A percentile compares a stretch with the other conserved stretches of the same genome.
These are phyloP conservation scores for Schwanniomyces yamadae DNA, from an alignment of 805 yeast genomes.

Conservation along the genomic window DNA sequence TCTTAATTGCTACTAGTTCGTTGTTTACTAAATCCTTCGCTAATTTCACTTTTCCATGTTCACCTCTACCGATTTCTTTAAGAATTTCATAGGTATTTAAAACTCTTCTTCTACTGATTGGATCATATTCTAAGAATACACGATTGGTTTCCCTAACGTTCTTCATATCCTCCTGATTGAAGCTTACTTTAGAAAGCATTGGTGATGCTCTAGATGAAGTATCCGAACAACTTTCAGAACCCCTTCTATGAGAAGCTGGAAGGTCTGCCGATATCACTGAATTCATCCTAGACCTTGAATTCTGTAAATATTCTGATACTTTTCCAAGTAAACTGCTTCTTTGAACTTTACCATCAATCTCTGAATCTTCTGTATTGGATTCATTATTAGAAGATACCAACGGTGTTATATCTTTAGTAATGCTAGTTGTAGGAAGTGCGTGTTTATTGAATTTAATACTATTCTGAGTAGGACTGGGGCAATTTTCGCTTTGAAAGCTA, in stretches of 20 bases:
- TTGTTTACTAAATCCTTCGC: constrained; percentile 69
- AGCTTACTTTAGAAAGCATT: constrained; percentile 2
- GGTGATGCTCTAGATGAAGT: constrained; percentile 4
- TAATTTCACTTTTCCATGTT: constrained; percentile 95
- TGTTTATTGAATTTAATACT: constrained; percentile 11
- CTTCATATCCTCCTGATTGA: no score
- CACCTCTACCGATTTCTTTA: constrained; percentile 90
- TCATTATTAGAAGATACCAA: constrained; percentile 10
- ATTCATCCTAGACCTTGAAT: constrained; percentile 16
- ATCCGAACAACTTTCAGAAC: no score
- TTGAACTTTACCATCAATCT: constrained; percentile 8
- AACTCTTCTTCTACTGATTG: constrained; percentile 74
- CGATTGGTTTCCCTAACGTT: constrained; percentile 83
- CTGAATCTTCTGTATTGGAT: neutral
- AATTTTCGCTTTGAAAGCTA: constrained; percentile 1
- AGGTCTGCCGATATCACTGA: constrained; percentile 8
- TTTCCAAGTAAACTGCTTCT: constrained; percentile 30
- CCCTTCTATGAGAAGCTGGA: constrained; percentile 1
- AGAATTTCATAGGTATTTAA: constrained; percentile 88
- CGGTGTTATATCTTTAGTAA: constrained; percentile 12
- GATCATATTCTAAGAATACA: constrained; percentile 84
- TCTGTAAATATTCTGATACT: constrained; percentile 31
- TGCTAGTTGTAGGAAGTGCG: constrained; percentile 14
- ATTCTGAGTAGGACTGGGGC: constrained; percentile 12
- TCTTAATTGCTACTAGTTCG: constrained; percentile 86